Evolutionary conservation across 2,329 filamentous ascomycete genomes (phyloP).

Genomic region (Cryoendolithus antarcticus): DNA sequence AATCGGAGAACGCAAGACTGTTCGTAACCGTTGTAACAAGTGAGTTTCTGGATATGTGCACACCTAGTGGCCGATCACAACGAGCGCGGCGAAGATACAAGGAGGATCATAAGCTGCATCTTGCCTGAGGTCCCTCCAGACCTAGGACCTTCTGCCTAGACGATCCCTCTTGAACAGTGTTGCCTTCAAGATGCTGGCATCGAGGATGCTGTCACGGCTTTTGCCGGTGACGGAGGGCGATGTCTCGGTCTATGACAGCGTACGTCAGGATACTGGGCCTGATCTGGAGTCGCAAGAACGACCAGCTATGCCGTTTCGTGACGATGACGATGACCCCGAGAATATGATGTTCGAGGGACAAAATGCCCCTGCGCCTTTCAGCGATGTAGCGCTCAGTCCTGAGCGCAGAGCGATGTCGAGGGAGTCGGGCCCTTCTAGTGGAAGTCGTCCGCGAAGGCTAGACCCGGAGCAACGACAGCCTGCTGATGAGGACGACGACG

Average conservation of each 20-base stretch:
- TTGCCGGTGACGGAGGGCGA: constrained; percentile 28
- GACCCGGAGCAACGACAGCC: constrained; percentile 17
- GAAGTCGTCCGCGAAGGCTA: constrained; percentile 31
- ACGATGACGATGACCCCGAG: constrained; percentile 46
- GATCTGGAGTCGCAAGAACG: constrained; percentile 32
- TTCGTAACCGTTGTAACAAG: no score
- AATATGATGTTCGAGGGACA: constrained; percentile 41
- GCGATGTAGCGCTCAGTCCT: constrained; percentile 36
- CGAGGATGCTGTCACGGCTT: constrained; percentile 41
- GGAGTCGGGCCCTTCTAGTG: constrained; percentile 7
- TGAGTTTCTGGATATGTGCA: no score
- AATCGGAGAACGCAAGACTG: no score
- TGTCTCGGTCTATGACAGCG: constrained; percentile 28
- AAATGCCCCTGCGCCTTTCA: constrained; percentile 8
- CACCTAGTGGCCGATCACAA: no score
- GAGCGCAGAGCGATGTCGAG: constrained; percentile 14
- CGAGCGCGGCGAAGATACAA: no score
- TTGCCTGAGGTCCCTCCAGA: no score
- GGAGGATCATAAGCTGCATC: no score
- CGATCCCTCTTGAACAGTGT: not conserved
- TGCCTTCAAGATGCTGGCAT: constrained; percentile 34
- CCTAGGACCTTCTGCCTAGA: not conserved
- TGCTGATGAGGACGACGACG: constrained; percentile 46
- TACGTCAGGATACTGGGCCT: constrained; percentile 30
- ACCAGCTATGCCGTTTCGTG: constrained; percentile 22